Evolutionary conservation across 179 eudicot species (phyloP), one percentile per base, ranked within the genome.

Genomic region (Carnegiea gigantea): DNA sequence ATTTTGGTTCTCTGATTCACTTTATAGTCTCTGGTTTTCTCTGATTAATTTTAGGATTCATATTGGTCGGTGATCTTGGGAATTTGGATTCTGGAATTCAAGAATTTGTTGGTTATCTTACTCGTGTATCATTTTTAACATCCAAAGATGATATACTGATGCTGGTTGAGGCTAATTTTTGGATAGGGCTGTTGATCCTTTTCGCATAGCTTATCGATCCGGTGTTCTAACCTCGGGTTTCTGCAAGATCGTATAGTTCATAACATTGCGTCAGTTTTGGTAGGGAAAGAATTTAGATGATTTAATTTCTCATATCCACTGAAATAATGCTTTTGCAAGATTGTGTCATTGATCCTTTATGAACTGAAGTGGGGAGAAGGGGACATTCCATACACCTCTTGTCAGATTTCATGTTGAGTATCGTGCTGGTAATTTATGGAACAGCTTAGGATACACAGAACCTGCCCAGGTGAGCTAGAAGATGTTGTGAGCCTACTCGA

Each of bases 371-470:
- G 67, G 68, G 10, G 12, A 23, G 28, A 23, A 21, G 60, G 60
- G 60, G n/a, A 18, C 6, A 1, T 53, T 15, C 6, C 1, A 54
- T 54, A 73, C 30, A 5, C 60, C 46, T 51, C 1, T 24, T 75
- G n/a, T 40, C 11, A 14, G 28, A 36, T 17, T n/a, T 72, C 26
- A 21, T 60, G 49, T 51, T 76, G 60, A 80, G 44, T 17, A 21
- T 26, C 9, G 51, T n/a, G 60, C 14, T 17, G 60, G 60, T 54
- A 54, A 76, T 33, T 49, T 65, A 5, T 53, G 79, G 68, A 77
- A 83, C 93, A 93, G 99, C 86, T 95, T 75, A 95, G 93, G 86
- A 89, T 95, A 82, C 98, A 90, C 78, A 85, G 76, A 67, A 85
- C 76, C 72, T 92, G 95, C 77, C 97, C 97, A 0, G 97, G 82